phyloP scores from a whole-genome alignment of 1,284 basidiomycete genomes.

The Ceratobasidium papillatum region DNA sequence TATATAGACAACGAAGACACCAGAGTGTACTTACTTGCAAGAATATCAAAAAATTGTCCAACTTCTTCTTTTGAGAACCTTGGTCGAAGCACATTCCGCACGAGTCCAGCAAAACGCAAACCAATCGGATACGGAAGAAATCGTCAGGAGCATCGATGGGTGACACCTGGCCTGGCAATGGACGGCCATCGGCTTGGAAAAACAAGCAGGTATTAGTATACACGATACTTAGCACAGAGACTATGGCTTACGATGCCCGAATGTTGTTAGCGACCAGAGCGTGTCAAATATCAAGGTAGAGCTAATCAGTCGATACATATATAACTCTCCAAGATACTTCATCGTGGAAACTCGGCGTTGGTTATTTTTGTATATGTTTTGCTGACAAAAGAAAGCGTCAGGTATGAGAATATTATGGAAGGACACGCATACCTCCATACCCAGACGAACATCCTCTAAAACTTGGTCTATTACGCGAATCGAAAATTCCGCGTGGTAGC shows the following conservation, averaged over 20 bases:
- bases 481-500: conserved; percentile 90
- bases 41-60: conserved; percentile 91
- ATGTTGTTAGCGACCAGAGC: conserved; percentile 94
- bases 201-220: conserved; percentile 38
- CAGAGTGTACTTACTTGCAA: conserved; percentile 74
- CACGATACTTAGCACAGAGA: conserved; percentile 34
- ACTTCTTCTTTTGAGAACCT: conserved; percentile 87
- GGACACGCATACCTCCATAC: conserved; percentile 69
- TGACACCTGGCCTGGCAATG: conserved; percentile 80
- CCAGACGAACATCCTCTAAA: conserved; percentile 88
- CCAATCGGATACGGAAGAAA: conserved; percentile 92
- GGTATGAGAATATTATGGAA: background rate
- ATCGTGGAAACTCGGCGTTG: conserved; percentile 90
- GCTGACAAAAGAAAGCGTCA: conserved; percentile 50
- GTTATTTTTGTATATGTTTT: conserved; percentile 94
- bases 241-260: conserved; percentile 84
- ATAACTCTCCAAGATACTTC: conserved; percentile 96
- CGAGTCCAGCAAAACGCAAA: conserved; percentile 92
- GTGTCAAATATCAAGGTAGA: conserved; percentile 92
- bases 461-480: conserved; percentile 93
- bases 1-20: background rate
- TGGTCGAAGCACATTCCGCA: conserved; percentile 98
- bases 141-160: conserved; percentile 92
- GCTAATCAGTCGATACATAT: conserved; percentile 94
- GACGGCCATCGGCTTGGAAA: conserved; percentile 80